These are phyloP conservation scores for Artomyces pyxidatus DNA, from an alignment of 768 basidiomycete species.

Conservation along the genomic window DNA sequence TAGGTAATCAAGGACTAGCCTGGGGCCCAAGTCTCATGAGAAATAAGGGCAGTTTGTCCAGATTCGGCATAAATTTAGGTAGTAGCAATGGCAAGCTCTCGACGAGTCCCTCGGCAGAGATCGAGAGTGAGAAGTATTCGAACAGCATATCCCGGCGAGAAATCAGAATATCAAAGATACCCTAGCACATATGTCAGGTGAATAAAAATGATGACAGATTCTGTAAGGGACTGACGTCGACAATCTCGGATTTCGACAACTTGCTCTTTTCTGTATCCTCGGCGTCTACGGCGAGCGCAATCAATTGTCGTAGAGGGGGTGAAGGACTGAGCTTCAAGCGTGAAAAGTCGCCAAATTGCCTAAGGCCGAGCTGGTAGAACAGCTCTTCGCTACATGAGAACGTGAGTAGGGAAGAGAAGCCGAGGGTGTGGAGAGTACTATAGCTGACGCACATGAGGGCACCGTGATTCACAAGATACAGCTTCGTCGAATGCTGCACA, in stretches of 20 bases:
- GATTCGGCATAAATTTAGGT: slow-evolving; percentile 81
- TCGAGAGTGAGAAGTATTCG: slow-evolving; percentile 82
- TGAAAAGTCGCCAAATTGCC: slow-evolving; percentile 83
- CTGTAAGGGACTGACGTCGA: slow-evolving; percentile 45
- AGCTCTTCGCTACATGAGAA: slow-evolving; percentile 76
- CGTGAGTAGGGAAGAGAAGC: not conserved
- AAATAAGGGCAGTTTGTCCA: slow-evolving; percentile 84
- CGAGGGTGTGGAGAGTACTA: not conserved
- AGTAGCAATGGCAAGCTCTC: slow-evolving; percentile 76
- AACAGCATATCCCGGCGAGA: slow-evolving; percentile 72
- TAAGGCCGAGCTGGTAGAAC: slow-evolving; percentile 88
- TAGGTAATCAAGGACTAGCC: slow-evolving; percentile 32
- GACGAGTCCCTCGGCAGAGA: slow-evolving; percentile 60
- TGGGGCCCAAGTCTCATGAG: slow-evolving; percentile 90
- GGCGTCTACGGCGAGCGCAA: slow-evolving; percentile 71
- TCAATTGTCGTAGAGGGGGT: slow-evolving; percentile 58
- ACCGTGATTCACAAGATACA: slow-evolving; percentile 86
- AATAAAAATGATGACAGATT: not conserved
- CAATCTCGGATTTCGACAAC: slow-evolving; percentile 52
- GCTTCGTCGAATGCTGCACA: slow-evolving; percentile 79
- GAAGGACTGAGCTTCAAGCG: slow-evolving; percentile 78
- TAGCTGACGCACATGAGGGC: slow-evolving; percentile 60
- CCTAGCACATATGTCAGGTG: slow-evolving; percentile 31
- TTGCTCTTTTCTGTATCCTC: slow-evolving; percentile 49
- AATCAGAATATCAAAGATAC: slow-evolving; percentile 54